Base-by-base conservation (phyloP, 73 alveolate species). In the Effrenium voratum region DNA sequence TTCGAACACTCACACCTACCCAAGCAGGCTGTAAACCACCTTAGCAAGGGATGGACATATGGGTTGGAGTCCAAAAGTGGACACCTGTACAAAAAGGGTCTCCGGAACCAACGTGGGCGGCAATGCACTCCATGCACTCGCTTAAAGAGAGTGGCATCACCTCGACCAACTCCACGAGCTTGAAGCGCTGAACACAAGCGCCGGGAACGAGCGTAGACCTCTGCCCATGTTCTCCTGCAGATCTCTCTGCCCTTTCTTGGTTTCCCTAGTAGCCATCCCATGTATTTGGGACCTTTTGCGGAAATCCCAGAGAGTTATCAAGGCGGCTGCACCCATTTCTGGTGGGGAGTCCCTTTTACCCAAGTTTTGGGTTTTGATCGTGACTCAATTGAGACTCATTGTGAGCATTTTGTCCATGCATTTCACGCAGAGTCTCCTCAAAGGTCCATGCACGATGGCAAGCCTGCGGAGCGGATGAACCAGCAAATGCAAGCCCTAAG, bases 191-290 rank as follows among this genome's bases (percentile, higher is more conserved):
- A 87, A 50, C 95, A 87, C 47, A 87, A 34, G 30, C 44, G 95
- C 40, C 95, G 95, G 38, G 83, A 38, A 4, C 95, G 95, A 1
- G 95, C 95, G 55, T 87, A 87, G 73, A 87, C 84, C 36, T 87
- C 95, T 16, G 95, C 44, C 95, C 95, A 87, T 4, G 95, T 60
- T 87, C 85, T 87, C 95, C 95, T 63, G 82, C 40, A 66, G 77
- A 22, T 28, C 0, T 2, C 5, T 0, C 43, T 22, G 40, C 41
- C 63, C 63, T 12, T 52, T 12, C 63, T 52, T 52, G 63, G 63
- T 12, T n/a, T n/a, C n/a, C n/a, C n/a, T n/a, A n/a, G n/a, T n/a
- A n/a, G n/a, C n/a, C n/a, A n/a, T n/a, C n/a, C n/a, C n/a, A n/a
- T n/a, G n/a, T n/a, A n/a, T 59, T 59, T 59, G 73, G 36, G 73